Percentiles rank a stretch among this genome's conserved stretches.
Conservation (phyloP, 345 rosid species). For the Citrus cavaleriei region DNA sequence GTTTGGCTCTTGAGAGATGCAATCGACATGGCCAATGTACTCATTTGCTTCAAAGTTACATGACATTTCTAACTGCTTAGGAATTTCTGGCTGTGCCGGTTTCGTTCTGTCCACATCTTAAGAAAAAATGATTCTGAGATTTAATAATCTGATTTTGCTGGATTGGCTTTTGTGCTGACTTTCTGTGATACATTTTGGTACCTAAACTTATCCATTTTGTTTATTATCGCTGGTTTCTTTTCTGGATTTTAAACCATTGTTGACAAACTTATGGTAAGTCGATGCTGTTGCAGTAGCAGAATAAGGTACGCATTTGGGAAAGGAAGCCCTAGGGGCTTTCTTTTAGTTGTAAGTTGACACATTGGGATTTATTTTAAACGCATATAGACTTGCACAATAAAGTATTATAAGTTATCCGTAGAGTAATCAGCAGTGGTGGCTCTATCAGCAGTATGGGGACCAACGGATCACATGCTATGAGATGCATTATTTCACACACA, state of each 20-base stretch:
- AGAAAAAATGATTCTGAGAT: neutral
- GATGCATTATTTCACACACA: neutral
- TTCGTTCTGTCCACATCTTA: neutral
- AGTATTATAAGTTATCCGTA: neutral
- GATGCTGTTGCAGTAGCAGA: neutral
- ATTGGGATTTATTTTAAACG: too few relatives aligned
- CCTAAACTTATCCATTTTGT: neutral
- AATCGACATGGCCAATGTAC: neutral
- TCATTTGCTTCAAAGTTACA: neutral
- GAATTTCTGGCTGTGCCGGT: neutral
- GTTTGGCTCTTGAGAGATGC: conserved; percentile 45
- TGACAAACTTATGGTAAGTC: neutral
- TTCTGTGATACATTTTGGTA: too few relatives aligned
- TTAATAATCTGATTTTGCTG: neutral
- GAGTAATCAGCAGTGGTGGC: neutral
- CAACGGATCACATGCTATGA: neutral
- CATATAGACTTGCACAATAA: too few relatives aligned
- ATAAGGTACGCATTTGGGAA: neutral
- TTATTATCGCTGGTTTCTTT: neutral
- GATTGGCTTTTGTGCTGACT: neutral
- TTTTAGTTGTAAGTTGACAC: neutral
- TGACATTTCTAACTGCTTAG: neutral
- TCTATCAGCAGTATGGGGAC: neutral
- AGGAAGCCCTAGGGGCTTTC: neutral
- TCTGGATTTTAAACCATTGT: neutral